Conservation (phyloP, 179 eudicot genomes). For the Silene vulgaris region DNA sequence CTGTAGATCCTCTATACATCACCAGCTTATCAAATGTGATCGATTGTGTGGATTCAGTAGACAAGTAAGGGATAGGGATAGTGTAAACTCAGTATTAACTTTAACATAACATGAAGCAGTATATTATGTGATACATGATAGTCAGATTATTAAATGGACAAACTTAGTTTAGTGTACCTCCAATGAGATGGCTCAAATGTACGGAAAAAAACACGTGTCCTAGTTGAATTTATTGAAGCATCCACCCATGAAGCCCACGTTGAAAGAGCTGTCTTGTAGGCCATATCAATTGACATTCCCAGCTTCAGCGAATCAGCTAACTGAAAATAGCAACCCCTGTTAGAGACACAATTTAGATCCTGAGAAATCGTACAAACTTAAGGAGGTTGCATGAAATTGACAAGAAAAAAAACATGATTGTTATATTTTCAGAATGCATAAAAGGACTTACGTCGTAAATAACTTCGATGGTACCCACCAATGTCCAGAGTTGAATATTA, state of each 20-base stretch:
- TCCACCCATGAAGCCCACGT: constrained; percentile 88
- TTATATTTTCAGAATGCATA: neutral
- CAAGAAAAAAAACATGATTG: neutral
- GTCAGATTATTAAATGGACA: neutral
- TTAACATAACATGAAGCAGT: neutral
- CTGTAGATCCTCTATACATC: neutral
- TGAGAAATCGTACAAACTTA: neutral
- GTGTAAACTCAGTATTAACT: neutral
- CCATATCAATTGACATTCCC: constrained; percentile 61
- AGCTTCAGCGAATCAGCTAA: constrained; percentile 60
- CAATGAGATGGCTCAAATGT: constrained; percentile 87
- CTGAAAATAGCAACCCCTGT: constrained; percentile 91
- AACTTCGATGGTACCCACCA: constrained; percentile 92
- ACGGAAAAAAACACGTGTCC: constrained; percentile 69
- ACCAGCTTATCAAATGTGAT: neutral
- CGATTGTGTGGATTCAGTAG: neutral
- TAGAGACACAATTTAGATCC: constrained; percentile 34
- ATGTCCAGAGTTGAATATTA: constrained; percentile 80
- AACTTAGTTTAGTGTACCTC: constrained; percentile 42
- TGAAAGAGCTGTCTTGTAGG: constrained; percentile 54
- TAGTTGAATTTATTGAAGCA: constrained; percentile 48
- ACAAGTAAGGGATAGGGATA: neutral
- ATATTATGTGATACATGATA: neutral
- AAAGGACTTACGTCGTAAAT: constrained; percentile 60
- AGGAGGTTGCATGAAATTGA: constrained; percentile 5